A percentile compares a stretch with the other conserved stretches of the same genome.
Conservation (phyloP, 2,329 filamentous ascomycete species). For the Metarhizium guizhouense region DNA sequence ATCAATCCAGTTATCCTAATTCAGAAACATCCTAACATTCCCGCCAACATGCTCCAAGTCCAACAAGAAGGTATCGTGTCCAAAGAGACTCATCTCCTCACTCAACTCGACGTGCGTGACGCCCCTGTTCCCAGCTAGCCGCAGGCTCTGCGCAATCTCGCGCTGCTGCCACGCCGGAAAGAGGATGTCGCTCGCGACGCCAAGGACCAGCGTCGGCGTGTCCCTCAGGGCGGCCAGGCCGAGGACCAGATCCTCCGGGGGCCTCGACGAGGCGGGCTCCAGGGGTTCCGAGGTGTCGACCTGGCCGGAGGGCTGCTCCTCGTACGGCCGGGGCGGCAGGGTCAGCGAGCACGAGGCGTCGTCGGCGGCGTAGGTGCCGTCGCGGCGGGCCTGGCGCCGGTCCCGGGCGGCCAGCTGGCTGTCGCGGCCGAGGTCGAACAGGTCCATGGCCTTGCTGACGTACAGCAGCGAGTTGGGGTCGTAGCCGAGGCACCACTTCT, state of each 20-base stretch:
- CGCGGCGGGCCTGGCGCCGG: conserved; percentile 53
- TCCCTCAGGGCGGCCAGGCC: conserved; percentile 65
- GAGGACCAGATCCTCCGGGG: conserved; percentile 69
- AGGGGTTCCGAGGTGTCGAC: conserved; percentile 19
- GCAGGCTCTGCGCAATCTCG: conserved; percentile 80
- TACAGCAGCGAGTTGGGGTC: conserved; percentile 94
- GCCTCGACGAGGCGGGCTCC: conserved; percentile 33
- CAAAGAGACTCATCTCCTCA: conserved; percentile 89
- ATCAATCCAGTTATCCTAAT: conserved; percentile 24
- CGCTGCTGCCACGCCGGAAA: conserved; percentile 98
- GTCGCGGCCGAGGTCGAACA: conserved; percentile 79
- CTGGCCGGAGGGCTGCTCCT: conserved; percentile 60
- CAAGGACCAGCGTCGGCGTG: conserved; percentile 80
- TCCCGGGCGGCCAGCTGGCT: conserved; percentile 55
- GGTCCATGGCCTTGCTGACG: conserved; percentile 97
- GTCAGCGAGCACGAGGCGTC: conserved; percentile 61
- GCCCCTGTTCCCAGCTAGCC: conserved; percentile 64
- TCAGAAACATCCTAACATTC: conserved; percentile 69
- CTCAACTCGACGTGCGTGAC: conserved; percentile 88
- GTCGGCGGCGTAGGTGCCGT: conserved; percentile 40
- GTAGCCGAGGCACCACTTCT: conserved; percentile 96
- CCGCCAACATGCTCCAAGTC: conserved; percentile 90
- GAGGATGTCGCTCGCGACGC: conserved; percentile 89
- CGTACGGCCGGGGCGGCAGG: conserved; percentile 73
- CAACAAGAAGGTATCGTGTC: conserved; percentile 91